Percentiles rank a stretch among this genome's conserved stretches.
These are phyloP conservation scores for Camptophora hylomeconis DNA, from an alignment of 2,329 filamentous ascomycete genomes.

Conservation along the genomic window DNA sequence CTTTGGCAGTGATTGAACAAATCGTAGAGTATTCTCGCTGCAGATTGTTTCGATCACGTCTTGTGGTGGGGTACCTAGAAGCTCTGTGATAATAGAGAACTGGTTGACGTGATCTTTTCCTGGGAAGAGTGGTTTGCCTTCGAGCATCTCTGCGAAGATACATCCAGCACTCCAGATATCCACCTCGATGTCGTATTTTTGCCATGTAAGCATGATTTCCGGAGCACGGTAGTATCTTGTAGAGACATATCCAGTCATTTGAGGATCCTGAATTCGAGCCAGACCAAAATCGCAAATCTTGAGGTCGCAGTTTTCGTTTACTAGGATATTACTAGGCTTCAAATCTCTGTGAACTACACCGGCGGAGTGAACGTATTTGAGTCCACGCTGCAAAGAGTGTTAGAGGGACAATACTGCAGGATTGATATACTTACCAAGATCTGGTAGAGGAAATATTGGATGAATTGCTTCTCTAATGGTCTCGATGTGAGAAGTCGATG, in stretches of 20 bases:
- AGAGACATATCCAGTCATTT: conserved; percentile 99
- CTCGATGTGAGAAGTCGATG: conserved; percentile 89
- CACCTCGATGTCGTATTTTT: conserved; percentile 98
- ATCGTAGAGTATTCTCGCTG: conserved; percentile 93
- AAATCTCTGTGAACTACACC: conserved; percentile 95
- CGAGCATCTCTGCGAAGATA: conserved; percentile 98
- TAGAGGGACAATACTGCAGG: background rate
- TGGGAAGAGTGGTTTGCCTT: conserved; percentile 94
- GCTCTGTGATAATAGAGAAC: conserved; percentile 97
- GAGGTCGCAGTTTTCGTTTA: conserved; percentile 98
- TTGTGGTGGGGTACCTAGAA: conserved; percentile 89
- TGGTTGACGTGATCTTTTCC: conserved; percentile 99
- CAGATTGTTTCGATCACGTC: conserved; percentile 98
- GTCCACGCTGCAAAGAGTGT: conserved; percentile 53
- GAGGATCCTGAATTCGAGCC: conserved; percentile 93
- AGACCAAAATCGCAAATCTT: conserved; percentile 99
- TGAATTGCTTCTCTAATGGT: conserved; percentile 97
- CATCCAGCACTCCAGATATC: conserved; percentile 99
- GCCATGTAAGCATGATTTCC: conserved; percentile 99
- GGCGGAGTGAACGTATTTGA: conserved; percentile 98
- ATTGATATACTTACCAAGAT: conserved; percentile 60
- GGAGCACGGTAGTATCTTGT: conserved; percentile 97
- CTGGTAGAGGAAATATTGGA: conserved; percentile 99
- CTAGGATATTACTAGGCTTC: conserved; percentile 97
- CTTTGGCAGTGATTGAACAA: conserved; percentile 93